Base-by-base conservation (phyloP, 768 basidiomycete genomes). In the Suillus occidentalis region DNA sequence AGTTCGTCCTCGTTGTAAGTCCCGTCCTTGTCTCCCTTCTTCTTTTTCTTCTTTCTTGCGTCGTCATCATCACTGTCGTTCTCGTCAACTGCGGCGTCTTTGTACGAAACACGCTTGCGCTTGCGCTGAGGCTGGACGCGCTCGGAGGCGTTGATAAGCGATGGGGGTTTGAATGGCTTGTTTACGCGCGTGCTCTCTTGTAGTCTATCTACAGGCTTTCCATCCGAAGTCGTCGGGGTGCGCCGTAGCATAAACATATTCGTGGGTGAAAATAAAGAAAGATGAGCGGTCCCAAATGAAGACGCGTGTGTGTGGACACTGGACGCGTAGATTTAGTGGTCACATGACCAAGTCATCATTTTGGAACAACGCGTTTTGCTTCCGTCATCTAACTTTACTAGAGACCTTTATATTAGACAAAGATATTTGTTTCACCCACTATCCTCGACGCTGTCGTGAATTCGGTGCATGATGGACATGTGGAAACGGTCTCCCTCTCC, bases 41-140 rank as follows among this genome's bases (percentile, higher is more conserved):
- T 88, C 81, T 88, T 90, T 76, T 86, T 90, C 78, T 84, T 88
- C 64, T 79, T 80, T 34, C 74, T 72, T 36, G 74, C 76, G 42
- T 72, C 75, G 61, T 87, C 86, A 36, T 82, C 78, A 65, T 91
- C 89, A 0, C 81, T 80, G 65, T 86, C 87, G 25, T 85, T 84
- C 58, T 81, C 87, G 58, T 87, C 85, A 7, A 71, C 81, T 52
- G 83, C 86, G 66, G 86, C 82, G 5, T 85, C 92, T 70, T 91
- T 92, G 82, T 97, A 97, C 0, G 90, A 93, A 28, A 95, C 88
- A 14, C 92, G 88, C 72, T 94, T 96, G 59, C 95, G 87, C 75
- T 97, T 97, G 31, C 95, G 85, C 68, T 83, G 82, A 0, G 88
- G 89, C 69, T 90, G 89, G 7, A 79, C 77, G 42, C 86, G 86